Evolutionary conservation across 2,329 filamentous ascomycete genomes (phyloP).

Genomic region (Tolypocladium inflatum): DNA sequence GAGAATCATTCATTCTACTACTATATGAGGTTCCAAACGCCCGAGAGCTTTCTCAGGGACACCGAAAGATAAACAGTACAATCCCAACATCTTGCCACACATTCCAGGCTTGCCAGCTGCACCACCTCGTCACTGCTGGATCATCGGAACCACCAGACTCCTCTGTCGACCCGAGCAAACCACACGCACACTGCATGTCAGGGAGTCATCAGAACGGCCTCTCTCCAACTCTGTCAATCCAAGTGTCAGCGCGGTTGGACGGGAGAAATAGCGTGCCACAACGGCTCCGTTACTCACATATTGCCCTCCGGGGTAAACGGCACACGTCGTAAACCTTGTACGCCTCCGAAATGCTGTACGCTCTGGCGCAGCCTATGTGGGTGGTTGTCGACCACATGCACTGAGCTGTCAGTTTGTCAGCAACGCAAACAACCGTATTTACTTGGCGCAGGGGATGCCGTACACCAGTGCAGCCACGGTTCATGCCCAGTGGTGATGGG

Average conservation of each 20-base stretch:
- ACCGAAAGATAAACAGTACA: neutral
- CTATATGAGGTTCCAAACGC: no score
- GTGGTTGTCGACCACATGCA: conserved; percentile 24
- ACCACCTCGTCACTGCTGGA: neutral
- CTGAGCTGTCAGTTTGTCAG: conserved; percentile 16
- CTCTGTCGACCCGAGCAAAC: neutral
- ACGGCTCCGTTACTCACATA: conserved; percentile 16
- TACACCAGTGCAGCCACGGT: conserved; percentile 27
- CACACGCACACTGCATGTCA: neutral
- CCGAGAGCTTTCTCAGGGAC: neutral
- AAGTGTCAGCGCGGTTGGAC: neutral
- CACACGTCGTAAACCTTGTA: conserved; percentile 24
- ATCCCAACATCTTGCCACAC: neutral
- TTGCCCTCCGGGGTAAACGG: conserved; percentile 24
- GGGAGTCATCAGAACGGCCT: conserved; percentile 11
- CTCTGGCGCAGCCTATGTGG: conserved; percentile 22
- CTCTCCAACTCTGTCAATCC: conserved; percentile 14
- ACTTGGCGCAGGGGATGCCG: conserved; percentile 1
- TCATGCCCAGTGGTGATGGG: conserved; percentile 21
- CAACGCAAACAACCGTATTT: neutral
- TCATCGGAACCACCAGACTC: no score
- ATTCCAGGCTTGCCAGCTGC: neutral
- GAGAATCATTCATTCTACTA: no score
- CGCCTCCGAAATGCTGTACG: conserved; percentile 19
- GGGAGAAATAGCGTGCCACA: no score